Evolutionary conservation across 495 filamentous ascomycete species (phyloP).

Genomic region (Cercophora scortea): DNA sequence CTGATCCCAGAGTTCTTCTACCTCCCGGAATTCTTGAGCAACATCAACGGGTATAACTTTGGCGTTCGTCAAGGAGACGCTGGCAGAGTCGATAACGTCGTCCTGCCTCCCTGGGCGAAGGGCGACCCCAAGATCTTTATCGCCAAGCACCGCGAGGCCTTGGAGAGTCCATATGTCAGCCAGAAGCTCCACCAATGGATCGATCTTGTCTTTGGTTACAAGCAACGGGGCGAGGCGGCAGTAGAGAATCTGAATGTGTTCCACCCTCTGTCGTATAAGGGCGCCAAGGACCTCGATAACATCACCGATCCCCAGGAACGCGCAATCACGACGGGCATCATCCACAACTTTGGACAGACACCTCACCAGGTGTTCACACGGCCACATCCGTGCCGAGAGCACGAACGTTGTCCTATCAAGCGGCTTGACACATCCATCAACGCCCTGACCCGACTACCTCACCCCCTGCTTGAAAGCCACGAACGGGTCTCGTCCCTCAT

Average conservation of each 20-base stretch:
- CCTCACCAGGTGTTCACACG: slow-evolving; percentile 88
- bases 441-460: slow-evolving; percentile 70
- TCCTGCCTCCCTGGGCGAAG: slow-evolving; percentile 91
- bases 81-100: slow-evolving; percentile 73
- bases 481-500: slow-evolving; percentile 74
- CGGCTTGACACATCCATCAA: slow-evolving; percentile 73
- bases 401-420: slow-evolving; percentile 48
- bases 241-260: slow-evolving; percentile 91
- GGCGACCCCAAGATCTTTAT: slow-evolving; percentile 95
- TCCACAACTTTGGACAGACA: slow-evolving; percentile 97
- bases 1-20: slow-evolving; percentile 96
- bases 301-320: slow-evolving; percentile 84
- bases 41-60: slow-evolving; percentile 91
- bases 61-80: slow-evolving; percentile 72
- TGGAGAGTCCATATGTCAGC: slow-evolving; percentile 92
- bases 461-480: slow-evolving; percentile 71
- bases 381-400: slow-evolving; percentile 67
- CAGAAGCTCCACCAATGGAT: slow-evolving; percentile 90
- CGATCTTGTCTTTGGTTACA: slow-evolving; percentile 89
- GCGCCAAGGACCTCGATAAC: slow-evolving; percentile 83
- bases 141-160: slow-evolving; percentile 83
- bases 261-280: slow-evolving; percentile 89
- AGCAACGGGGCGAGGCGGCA: slow-evolving; percentile 90
- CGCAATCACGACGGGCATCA: slow-evolving; percentile 83
- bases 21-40: slow-evolving; percentile 85